phyloP scores from a whole-genome alignment of 176 grass and related monocot species.

The Aegilops tauschii region DNA sequence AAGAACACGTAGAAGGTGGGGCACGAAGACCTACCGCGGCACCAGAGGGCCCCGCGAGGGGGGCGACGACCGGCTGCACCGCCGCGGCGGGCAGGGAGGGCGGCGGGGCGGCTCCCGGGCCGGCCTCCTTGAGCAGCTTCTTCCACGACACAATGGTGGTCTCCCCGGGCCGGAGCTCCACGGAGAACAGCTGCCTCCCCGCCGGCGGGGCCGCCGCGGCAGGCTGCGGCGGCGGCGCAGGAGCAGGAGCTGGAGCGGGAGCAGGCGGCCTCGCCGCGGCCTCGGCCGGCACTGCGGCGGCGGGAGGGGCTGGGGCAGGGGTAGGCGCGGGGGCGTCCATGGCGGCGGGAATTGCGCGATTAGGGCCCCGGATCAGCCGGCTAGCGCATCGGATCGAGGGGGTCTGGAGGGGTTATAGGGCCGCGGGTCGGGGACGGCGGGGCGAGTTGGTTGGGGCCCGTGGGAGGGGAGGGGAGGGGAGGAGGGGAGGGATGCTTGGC shows the following conservation, averaged over 20 bases:
- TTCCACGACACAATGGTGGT: constrained; percentile 88
- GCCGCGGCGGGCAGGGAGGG: not conserved
- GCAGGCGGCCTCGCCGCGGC: not conserved
- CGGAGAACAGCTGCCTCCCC: constrained; percentile 45
- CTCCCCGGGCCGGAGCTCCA: constrained; percentile 63
- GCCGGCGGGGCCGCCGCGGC: not conserved
- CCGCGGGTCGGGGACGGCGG: not conserved
- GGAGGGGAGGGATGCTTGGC: not conserved
- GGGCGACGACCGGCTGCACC: not conserved
- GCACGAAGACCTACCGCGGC: constrained; percentile 39
- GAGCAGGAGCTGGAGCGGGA: not conserved
- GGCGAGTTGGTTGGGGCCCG: not conserved
- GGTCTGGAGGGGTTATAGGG: not conserved
- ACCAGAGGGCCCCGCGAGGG: constrained; percentile 19
- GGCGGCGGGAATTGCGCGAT: not conserved
- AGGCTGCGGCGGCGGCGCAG: not conserved
- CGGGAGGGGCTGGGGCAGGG: not conserved
- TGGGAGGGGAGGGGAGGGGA: not conserved
- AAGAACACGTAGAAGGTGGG: not conserved
- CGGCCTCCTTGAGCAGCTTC: constrained; percentile 55
- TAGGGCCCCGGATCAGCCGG: not conserved
- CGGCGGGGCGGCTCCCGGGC: not conserved
- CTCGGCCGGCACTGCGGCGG: not conserved
- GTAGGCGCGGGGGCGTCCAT: constrained; percentile 25
- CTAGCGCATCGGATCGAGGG: constrained; percentile 22